Base-by-base conservation (phyloP, 2,329 filamentous ascomycete species). In the Trichoderma breve region DNA sequence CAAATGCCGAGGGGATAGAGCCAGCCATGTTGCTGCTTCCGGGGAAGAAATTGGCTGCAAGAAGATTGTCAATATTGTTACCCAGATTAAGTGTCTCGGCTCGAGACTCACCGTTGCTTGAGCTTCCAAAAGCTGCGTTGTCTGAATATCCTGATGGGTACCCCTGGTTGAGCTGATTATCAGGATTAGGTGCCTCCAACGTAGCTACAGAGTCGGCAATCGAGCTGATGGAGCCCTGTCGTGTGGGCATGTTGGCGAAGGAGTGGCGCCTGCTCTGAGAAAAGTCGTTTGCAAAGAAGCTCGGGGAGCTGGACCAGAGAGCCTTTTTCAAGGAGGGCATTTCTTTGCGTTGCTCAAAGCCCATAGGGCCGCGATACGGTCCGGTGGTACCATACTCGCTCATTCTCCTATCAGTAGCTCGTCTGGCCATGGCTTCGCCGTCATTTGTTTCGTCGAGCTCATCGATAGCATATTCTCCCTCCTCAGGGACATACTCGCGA, bases 191-290 rank as follows among this genome's bases (percentile, higher is more conserved):
- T 7, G 81, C 79, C 30, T 90, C 87, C 26, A 88, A 82, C 11
- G 83, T 76, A 4, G 84, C 79, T 51, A 82, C 80, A 62, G 84
- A 80, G 75, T 91, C 89, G 63, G 84, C 85, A 67, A 89, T 82
- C 32, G 89, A 91, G 76, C 88, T 87, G 74, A 91, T 88, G 3
- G 89, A 91, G 2, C 85, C 87, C 75, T 91, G 89, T 15, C 90
- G 86, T 30, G 88, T 90, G 32, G 88, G 89, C 77, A 91, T 86
- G 76, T 90, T 90, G 66, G 90, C 93, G 78, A 96, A 93, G 1
- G 93, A 95, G 80, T 95, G 93, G 32, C 93, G 89, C 72, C 93
- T 88, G 76, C 92, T 94, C 77, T 94, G 92, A 14, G 91, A 89
- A 34, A 89, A 84, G 73, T 93, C 91, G 4, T 84, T 85, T 28